Percentiles rank a stretch among this genome's conserved stretches.
These are phyloP conservation scores for Venturia asperata DNA, from an alignment of 2,329 filamentous ascomycete genomes.

Conservation along the genomic window DNA sequence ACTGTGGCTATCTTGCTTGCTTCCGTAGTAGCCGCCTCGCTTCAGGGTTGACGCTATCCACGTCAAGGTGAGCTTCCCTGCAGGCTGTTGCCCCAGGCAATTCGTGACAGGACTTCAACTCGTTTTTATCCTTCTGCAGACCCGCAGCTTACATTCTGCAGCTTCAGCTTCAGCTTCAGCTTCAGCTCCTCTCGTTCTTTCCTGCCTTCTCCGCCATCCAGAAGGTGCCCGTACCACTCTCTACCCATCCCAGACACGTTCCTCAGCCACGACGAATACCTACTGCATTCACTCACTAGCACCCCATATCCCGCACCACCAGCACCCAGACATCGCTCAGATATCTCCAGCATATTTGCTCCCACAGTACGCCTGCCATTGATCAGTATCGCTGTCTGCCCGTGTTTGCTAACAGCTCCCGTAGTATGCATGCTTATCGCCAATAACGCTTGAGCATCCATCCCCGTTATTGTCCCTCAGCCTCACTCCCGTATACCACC, in stretches of 20 bases:
- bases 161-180: not conserved
- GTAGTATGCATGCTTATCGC: conserved; percentile 14
- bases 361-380: not conserved
- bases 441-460: conserved; percentile 1
- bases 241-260: not conserved
- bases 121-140: not conserved
- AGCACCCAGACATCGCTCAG: conserved; percentile 7
- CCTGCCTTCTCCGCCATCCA: conserved; percentile 16
- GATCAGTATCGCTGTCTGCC: not conserved
- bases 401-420: not conserved
- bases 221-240: conserved; percentile 2
- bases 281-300: conserved; percentile 7
- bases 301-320: conserved; percentile 15
- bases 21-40: not conserved
- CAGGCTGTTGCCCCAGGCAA: conserved; percentile 2
- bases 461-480: conserved; percentile 11
- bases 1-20: conserved; percentile 7
- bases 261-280: not conserved
- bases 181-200: not conserved
- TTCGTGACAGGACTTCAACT: not conserved
- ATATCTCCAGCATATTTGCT: conserved; percentile 13
- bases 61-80: not conserved
- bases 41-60: not conserved
- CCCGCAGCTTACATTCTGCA: not conserved
- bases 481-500: conserved; percentile 9